Percentiles rank a stretch among this genome's conserved stretches.
Conservation (phyloP, 78 protist species). For the Pigoraptor vietnamica region DNA sequence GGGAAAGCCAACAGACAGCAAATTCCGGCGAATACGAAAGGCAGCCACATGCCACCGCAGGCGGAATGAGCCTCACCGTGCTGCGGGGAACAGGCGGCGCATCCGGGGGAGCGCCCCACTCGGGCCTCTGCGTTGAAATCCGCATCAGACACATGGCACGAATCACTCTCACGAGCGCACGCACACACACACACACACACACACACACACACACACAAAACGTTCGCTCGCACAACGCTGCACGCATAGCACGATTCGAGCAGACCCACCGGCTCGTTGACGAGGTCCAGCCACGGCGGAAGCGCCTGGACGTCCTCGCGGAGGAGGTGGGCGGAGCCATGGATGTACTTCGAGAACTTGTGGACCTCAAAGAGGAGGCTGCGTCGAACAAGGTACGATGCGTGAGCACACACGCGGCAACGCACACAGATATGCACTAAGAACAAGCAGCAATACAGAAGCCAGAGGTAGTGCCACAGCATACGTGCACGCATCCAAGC, state of each 20-base stretch:
- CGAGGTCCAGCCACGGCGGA: slow-evolving; percentile 25
- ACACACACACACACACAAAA: no score
- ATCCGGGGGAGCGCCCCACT: not conserved
- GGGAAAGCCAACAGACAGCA: not conserved
- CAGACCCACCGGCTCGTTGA: not conserved
- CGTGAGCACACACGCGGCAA: no score
- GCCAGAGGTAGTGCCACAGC: no score
- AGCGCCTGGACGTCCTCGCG: not conserved
- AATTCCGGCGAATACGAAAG: not conserved
- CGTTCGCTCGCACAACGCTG: not conserved
- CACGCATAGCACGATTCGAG: not conserved
- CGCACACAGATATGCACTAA: no score
- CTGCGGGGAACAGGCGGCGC: no score
- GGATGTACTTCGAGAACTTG: slow-evolving; percentile 35
- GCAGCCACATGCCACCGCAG: not conserved
- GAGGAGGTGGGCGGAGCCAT: slow-evolving; percentile 30
- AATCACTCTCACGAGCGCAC: no score
- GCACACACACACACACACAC: no score
- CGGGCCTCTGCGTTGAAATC: not conserved
- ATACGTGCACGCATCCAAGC: no score
- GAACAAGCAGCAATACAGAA: no score
- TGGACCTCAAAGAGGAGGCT: slow-evolving; percentile 1
- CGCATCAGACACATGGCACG: not conserved
- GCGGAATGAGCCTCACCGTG: not conserved
- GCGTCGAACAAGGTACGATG: no score